Base-by-base conservation (phyloP, 768 basidiomycete species). In the Hortiboletus flavorubellus region DNA sequence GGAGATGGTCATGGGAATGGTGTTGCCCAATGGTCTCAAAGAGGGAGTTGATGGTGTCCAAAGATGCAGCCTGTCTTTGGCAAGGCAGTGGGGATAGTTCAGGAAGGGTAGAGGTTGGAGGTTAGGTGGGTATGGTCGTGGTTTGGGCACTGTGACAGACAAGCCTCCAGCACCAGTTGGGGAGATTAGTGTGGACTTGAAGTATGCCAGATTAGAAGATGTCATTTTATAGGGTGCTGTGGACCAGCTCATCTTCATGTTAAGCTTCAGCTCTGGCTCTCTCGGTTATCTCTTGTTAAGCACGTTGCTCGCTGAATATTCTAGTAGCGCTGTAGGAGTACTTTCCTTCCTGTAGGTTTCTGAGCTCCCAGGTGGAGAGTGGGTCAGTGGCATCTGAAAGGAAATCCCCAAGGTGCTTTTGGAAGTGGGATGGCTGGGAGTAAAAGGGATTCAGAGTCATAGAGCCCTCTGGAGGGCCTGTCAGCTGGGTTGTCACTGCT, bases 131-230 rank as follows among this genome's bases (percentile, higher is more conserved):
- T 51, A 51, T 6, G 41, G 42, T 0, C 6, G 0, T 9, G 50
- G 16, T 10, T 26, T 42, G 26, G 26, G 15, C 8, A 10, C 31
- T 10, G 31, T 33, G 31, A 11, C 3, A 2, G 9, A 10, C 10
- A 10, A 10, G 9, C 9, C 31, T 10, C 10, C 10, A 3, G 31
- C 1, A 10, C 10, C 9, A 11, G 31, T 2, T 9, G 31, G 31
- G 2, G 31, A 33, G 9, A 10, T 9, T 10, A 44, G 16, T 2
- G 9, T 26, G 4, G 26, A n/a, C 16, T 44, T 10, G 16, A 44
- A 44, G 6, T 1, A 9, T 0, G 26, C 16, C 0, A 16, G 5
- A 4, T 5, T n/a, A 16, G 26, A 10, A 0, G 4, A 4, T 1
- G 6, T 29, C 2, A 3, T n/a, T 2, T 10, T 44, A 16, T 5